phyloP scores from a whole-genome alignment of 352 stramenopile genomes.

The Saprolegnia diclina region DNA sequence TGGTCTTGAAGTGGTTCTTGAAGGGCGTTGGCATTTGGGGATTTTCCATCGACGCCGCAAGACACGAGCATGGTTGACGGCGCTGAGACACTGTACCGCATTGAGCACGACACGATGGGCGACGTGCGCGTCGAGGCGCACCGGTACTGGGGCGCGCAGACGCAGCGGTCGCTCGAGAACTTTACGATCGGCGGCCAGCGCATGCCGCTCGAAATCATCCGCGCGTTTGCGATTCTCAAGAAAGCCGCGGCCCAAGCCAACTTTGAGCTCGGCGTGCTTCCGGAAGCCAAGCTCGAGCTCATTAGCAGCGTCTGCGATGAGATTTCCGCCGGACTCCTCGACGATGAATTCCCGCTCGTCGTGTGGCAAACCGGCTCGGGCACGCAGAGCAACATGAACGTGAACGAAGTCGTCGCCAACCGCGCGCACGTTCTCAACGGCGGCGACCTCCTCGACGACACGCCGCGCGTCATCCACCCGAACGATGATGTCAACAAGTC shows the following conservation, averaged over 20 bases:
- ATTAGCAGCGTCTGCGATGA: slow-evolving; percentile 90
- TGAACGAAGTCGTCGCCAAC: slow-evolving; percentile 71
- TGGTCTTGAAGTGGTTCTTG: too few relatives aligned
- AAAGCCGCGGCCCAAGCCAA: slow-evolving; percentile 94
- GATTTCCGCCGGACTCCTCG: slow-evolving; percentile 87
- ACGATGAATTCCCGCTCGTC: slow-evolving; percentile 93
- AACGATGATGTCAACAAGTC: slow-evolving; percentile 98
- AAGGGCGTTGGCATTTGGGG: too few relatives aligned
- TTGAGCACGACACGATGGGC: slow-evolving; percentile 75
- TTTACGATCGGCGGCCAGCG: slow-evolving; percentile 92
- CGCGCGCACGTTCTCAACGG: slow-evolving; percentile 52
- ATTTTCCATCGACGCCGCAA: too few relatives aligned
- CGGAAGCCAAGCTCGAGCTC: slow-evolving; percentile 62
- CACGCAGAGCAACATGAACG: slow-evolving; percentile 76
- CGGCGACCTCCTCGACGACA: slow-evolving; percentile 47
- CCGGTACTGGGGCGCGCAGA: slow-evolving; percentile 92
- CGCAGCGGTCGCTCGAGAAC: slow-evolving; percentile 93
- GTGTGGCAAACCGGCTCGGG: slow-evolving; percentile 70
- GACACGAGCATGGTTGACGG: too few relatives aligned
- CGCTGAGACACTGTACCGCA: background rate
- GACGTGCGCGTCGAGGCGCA: slow-evolving; percentile 70
- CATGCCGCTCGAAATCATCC: slow-evolving; percentile 94
- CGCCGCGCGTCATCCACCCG: slow-evolving; percentile 66
- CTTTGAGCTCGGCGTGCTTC: slow-evolving; percentile 77
- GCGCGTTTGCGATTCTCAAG: slow-evolving; percentile 90